Conservation (phyloP, 2,329 filamentous ascomycete genomes). For the Pseudogymnoascus sp. region DNA sequence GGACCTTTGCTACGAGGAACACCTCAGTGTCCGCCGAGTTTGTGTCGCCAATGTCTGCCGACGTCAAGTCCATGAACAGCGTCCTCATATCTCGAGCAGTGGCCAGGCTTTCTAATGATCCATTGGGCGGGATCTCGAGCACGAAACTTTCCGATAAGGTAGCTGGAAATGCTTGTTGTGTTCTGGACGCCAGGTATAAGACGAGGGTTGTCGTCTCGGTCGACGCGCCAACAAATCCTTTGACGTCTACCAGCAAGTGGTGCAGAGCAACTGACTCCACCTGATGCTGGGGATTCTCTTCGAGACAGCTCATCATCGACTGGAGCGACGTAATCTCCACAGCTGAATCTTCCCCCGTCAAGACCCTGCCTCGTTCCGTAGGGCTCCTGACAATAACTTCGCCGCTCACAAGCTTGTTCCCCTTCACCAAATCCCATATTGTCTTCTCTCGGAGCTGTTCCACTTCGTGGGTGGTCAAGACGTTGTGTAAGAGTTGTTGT, state of each 20-base stretch:
- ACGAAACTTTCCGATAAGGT: conserved; percentile 78
- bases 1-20: conserved; percentile 75
- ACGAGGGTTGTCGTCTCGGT: conserved; percentile 70
- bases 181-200: conserved; percentile 69
- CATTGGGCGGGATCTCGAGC: conserved; percentile 68
- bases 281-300: conserved; percentile 65
- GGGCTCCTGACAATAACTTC: conserved; percentile 95
- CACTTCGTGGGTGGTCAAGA: conserved; percentile 82
- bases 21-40: conserved; percentile 62
- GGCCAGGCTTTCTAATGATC: conserved; percentile 58
- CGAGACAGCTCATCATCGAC: conserved; percentile 89
- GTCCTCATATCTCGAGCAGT: conserved; percentile 68
- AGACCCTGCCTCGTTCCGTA: conserved; percentile 68
- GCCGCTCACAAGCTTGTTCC: conserved; percentile 88
- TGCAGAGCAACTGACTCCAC: conserved; percentile 65
- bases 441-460: conserved; percentile 75
- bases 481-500: conserved; percentile 87
- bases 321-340: conserved; percentile 87
- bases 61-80: conserved; percentile 76
- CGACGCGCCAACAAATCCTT: conserved; percentile 69
- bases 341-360: conserved; percentile 89
- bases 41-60: conserved; percentile 45
- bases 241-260: conserved; percentile 77
- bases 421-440: conserved; percentile 89
- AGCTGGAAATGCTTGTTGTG: conserved; percentile 52